Percentiles rank a stretch among this genome's conserved stretches.
phyloP scores from a whole-genome alignment of 306 rosid genomes.

The cucumber (Cucumis sativus) region DNA sequence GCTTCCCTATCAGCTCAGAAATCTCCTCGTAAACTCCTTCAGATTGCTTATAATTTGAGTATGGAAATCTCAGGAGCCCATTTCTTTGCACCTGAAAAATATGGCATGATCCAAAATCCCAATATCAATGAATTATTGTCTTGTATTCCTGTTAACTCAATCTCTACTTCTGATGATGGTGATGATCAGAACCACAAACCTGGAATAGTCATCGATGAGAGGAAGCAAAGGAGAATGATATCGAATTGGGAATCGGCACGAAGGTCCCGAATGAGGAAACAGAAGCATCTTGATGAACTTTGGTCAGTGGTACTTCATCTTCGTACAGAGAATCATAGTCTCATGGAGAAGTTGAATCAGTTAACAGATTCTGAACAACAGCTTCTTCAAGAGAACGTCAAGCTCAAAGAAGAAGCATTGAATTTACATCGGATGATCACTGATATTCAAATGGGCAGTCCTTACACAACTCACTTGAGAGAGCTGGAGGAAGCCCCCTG shows the following conservation, averaged over 20 bases:
- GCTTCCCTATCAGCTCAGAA: not conserved
- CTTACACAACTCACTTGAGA: not conserved
- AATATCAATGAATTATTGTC: not conserved
- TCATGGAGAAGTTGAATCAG: constrained; percentile 5
- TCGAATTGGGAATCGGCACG: constrained; percentile 6
- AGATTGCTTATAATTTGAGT: not conserved
- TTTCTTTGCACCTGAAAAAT: not conserved
- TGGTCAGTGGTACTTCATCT: constrained; percentile 2
- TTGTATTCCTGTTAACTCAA: not conserved
- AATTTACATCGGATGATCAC: not conserved
- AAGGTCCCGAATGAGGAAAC: constrained; percentile 6
- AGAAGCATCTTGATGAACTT: constrained; percentile 9
- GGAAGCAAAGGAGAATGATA: constrained; percentile 3
- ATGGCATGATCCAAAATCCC: constrained; percentile 3
- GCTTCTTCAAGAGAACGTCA: constrained; percentile 1
- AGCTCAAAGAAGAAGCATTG: not conserved
- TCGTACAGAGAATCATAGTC: not conserved
- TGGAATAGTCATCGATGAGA: not conserved
- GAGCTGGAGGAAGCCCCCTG: not conserved
- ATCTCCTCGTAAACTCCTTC: not conserved
- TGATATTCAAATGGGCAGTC: not conserved
- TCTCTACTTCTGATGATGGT: constrained; percentile 5
- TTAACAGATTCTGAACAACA: not conserved
- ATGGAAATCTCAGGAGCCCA: constrained; percentile 5
- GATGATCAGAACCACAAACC: not conserved